phyloP scores from a whole-genome alignment of 2,329 filamentous ascomycete species.

The Exophiala calicioides region DNA sequence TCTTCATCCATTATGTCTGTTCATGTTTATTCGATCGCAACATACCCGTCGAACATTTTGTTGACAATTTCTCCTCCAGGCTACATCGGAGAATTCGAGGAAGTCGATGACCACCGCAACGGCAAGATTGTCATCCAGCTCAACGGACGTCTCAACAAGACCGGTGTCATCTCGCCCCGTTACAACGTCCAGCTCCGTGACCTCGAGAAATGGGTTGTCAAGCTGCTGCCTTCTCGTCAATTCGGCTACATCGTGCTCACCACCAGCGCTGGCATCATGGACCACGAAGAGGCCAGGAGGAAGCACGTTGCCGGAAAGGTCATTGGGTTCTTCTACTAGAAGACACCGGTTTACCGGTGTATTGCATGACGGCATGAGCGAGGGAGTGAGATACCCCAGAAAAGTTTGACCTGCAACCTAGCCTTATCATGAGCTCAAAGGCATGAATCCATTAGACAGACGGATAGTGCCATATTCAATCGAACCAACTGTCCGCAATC shows the following conservation, averaged over 20 bases:
- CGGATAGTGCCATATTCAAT: background rate
- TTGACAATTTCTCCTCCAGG: slow-evolving; percentile 65
- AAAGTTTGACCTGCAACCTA: slow-evolving; percentile 16
- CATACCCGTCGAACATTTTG: slow-evolving; percentile 51
- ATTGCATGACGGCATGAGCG: slow-evolving; percentile 22
- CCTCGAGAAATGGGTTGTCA: slow-evolving; percentile 99
- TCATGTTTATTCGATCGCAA: slow-evolving; percentile 93
- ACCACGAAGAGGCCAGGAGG: slow-evolving; percentile 98
- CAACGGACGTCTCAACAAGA: slow-evolving; percentile 99
- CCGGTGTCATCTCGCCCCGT: slow-evolving; percentile 96
- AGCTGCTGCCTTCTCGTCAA: slow-evolving; percentile 98
- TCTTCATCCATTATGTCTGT: slow-evolving; percentile 64
- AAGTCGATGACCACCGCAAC: slow-evolving; percentile 98
- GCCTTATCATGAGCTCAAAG: slow-evolving; percentile 1
- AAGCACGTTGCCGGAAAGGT: slow-evolving; percentile 99
- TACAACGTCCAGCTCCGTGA: slow-evolving; percentile 99
- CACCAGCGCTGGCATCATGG: slow-evolving; percentile 99
- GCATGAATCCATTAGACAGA: slow-evolving; percentile 2
- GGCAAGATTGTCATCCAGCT: slow-evolving; percentile 99
- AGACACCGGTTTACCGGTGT: slow-evolving; percentile 3
- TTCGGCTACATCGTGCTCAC: slow-evolving; percentile 99
- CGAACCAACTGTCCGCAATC: background rate
- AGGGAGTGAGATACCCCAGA: slow-evolving; percentile 24
- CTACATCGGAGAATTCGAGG: slow-evolving; percentile 99
- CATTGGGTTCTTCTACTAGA: slow-evolving; percentile 99